These are phyloP conservation scores for Aspergillus saccharolyticus DNA, from an alignment of 495 filamentous ascomycete genomes.

Conservation along the genomic window DNA sequence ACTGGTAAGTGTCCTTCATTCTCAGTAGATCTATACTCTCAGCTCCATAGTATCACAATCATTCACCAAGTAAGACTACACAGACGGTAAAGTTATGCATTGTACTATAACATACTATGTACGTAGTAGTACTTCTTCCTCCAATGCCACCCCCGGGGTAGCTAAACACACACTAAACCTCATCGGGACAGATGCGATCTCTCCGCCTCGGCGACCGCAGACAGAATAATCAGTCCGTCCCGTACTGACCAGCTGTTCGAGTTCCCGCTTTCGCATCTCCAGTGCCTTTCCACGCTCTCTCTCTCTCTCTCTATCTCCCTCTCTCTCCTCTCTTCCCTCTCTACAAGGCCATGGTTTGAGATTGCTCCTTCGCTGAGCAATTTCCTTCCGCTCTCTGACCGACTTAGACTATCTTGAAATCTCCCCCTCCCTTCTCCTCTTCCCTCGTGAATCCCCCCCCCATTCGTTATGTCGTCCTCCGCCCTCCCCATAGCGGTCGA, in stretches of 20 bases:
- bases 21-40: too few species aligned
- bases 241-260: slow-evolving; percentile 22
- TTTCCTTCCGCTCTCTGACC: slow-evolving; percentile 10
- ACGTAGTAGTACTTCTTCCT: not conserved
- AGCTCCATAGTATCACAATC: too few species aligned
- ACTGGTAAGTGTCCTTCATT: too few species aligned
- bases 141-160: not conserved
- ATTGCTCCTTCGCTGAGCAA: slow-evolving; percentile 15
- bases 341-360: slow-evolving; percentile 18
- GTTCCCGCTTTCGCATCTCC: slow-evolving; percentile 1
- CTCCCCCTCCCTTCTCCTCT: not conserved
- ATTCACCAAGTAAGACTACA: too few species aligned
- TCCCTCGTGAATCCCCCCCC: not conserved
- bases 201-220: slow-evolving; percentile 9
- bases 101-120: too few species aligned
- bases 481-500: slow-evolving; percentile 75
- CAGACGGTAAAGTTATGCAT: too few species aligned
- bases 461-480: slow-evolving; percentile 14
- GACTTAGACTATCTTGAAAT: not conserved
- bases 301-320: not conserved
- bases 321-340: not conserved
- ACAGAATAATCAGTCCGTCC: too few species aligned
- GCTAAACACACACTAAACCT: slow-evolving; percentile 8
- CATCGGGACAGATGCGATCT: slow-evolving; percentile 10
- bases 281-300: not conserved